Conservation (phyloP, 1,284 basidiomycete genomes). For the Ustilago loliicola region DNA sequence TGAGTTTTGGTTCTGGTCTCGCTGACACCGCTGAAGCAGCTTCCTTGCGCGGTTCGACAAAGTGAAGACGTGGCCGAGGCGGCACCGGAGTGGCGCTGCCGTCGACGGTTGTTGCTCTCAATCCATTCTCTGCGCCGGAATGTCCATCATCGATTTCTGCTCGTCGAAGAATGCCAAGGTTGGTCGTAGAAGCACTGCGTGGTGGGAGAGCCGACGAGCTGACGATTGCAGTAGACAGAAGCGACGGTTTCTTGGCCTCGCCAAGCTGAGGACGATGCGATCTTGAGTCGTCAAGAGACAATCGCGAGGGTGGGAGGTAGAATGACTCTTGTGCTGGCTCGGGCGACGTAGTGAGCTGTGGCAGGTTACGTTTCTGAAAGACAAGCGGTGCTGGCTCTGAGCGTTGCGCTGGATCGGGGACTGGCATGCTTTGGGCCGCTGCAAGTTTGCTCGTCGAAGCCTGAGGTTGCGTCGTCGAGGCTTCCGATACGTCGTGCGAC, state of each 20-base stretch:
- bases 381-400: slow-evolving; percentile 23
- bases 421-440: slow-evolving; percentile 4
- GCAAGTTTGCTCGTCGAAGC: background rate
- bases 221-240: slow-evolving; percentile 26
- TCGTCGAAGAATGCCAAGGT: slow-evolving; percentile 34
- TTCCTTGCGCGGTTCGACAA: slow-evolving; percentile 36
- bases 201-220: slow-evolving; percentile 18
- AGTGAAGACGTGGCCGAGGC: slow-evolving; percentile 39
- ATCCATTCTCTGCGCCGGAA: background rate
- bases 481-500: background rate
- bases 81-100: background rate
- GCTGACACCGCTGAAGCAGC: slow-evolving; percentile 4
- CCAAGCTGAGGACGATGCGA: background rate
- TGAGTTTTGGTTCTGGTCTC: slow-evolving; percentile 4
- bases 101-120: background rate
- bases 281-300: slow-evolving; percentile 13
- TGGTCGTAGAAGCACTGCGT: slow-evolving; percentile 26
- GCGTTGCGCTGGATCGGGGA: background rate
- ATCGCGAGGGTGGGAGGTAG: slow-evolving; percentile 10
- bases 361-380: slow-evolving; percentile 44
- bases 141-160: slow-evolving; percentile 11
- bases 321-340: slow-evolving; percentile 25
- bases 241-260: slow-evolving; percentile 24
- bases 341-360: slow-evolving; percentile 37
- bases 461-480: background rate